Conservation (phyloP, 2,329 filamentous ascomycete species). For the Scytalidium sp. region DNA sequence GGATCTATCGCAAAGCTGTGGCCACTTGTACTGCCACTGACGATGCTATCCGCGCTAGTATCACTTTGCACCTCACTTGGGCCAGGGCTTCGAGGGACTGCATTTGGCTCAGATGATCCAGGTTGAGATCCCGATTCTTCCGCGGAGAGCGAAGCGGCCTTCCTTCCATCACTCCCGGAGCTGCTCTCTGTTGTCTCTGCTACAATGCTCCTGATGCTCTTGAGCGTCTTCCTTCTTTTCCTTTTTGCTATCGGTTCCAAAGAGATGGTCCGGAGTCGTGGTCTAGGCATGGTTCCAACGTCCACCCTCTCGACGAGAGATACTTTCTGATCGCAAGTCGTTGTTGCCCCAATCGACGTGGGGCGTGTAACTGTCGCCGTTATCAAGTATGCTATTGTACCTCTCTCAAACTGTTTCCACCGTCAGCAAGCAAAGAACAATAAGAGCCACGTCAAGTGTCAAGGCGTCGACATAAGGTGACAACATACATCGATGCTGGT, state of each 20-base stretch:
- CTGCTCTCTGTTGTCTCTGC: constrained; percentile 18
- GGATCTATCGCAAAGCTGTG: constrained; percentile 41
- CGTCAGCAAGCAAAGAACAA: constrained; percentile 12
- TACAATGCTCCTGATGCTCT: constrained; percentile 13
- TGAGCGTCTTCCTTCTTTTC: constrained; percentile 41
- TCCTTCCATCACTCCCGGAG: constrained; percentile 17
- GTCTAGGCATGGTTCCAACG: constrained; percentile 69
- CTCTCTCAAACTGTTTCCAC: constrained; percentile 77
- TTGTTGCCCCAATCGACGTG: constrained; percentile 77
- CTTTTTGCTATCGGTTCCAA: constrained; percentile 81
- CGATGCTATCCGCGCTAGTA: constrained; percentile 65
- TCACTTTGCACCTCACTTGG: constrained; percentile 62
- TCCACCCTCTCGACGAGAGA: constrained; percentile 80
- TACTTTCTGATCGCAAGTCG: constrained; percentile 78
- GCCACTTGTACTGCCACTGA: constrained; percentile 32
- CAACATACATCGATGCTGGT: constrained; percentile 88
- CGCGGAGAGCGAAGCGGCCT: constrained; percentile 18
- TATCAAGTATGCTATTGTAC: constrained; percentile 87
- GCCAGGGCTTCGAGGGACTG: constrained; percentile 42
- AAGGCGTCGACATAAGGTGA: neutral
- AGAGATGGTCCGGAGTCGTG: constrained; percentile 79
- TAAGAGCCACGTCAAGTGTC: neutral
- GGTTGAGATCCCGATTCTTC: constrained; percentile 30
- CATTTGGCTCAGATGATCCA: constrained; percentile 32
- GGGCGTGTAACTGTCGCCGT: constrained; percentile 87